These are phyloP conservation scores for Drosera capensis DNA, from an alignment of 148 eudicot genomes.

Conservation along the genomic window DNA sequence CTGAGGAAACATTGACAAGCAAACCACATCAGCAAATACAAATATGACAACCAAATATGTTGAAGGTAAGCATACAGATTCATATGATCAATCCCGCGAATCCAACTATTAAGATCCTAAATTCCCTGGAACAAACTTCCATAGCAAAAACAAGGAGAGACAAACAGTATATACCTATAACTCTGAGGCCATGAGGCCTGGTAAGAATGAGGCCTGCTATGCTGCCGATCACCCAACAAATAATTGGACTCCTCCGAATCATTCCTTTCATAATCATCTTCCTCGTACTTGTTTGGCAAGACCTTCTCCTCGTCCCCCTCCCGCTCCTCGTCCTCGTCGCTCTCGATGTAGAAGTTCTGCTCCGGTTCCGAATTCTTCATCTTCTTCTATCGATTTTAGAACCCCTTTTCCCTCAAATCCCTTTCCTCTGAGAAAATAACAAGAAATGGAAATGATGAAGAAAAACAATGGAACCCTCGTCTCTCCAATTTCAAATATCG, in stretches of 20 bases:
- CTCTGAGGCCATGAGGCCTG: conserved; percentile 82
- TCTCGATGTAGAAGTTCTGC: conserved; percentile 48
- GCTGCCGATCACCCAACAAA: conserved; percentile 23
- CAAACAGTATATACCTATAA: conserved; percentile 36
- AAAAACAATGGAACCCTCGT: too few species aligned
- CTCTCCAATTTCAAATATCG: too few species aligned
- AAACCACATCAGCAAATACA: not conserved
- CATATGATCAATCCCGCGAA: too few species aligned
- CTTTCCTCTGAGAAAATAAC: too few species aligned
- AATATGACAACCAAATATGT: not conserved
- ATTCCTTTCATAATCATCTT: conserved; percentile 25
- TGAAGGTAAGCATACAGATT: too few species aligned
- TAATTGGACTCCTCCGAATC: conserved; percentile 48
- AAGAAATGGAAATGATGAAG: too few species aligned
- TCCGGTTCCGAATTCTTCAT: conserved; percentile 56
- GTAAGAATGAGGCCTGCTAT: conserved; percentile 45
- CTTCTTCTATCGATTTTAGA: conserved; percentile 1
- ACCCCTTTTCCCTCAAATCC: not conserved
- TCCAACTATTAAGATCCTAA: too few species aligned
- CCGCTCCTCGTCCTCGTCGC: conserved; percentile 80
- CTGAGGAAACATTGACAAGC: conserved; percentile 21
- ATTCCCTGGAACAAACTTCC: too few species aligned
- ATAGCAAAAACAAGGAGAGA: not conserved
- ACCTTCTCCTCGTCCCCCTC: conserved; percentile 44
- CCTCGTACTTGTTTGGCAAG: conserved; percentile 8